Evolutionary conservation across 108 stramenopile species (phyloP), one percentile per base, ranked within the genome.

Genomic region (Cyclotella baltica): DNA sequence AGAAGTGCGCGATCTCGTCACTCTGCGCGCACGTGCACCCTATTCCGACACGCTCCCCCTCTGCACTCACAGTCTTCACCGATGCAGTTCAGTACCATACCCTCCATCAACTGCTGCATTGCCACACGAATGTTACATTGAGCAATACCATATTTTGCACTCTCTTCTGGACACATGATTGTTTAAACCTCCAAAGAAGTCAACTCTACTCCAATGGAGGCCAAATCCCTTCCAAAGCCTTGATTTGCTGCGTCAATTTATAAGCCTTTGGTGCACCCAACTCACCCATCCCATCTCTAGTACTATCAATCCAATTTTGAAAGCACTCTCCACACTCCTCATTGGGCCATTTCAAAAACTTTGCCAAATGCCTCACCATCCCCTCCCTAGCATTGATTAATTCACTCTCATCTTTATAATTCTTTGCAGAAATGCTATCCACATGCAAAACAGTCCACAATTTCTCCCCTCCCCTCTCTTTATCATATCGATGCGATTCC

Each of bases 301-400:
- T 61, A n/a, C 59, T 61, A 34, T 61, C 59, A 0, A 31, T n/a
- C 59, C 59, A 61, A 16, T 30, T 11, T 18, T 34, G 16, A 16
- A 61, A 61, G 13, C 59, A 61, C 0, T 31, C 13, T 10, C 15
- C 13, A 33, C 59, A 61, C n/a, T 34, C 33, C 4, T 4, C 33
- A 11, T 61, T 10, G 10, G 30, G 59, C 59, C 59, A 61, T n/a
- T 22, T 11, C 59, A 61, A 61, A 34, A 61, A 61, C 16, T 13
- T 61, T 1, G 59, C 59, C 13, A 61, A 13, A 61, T 61, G 13
- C 13, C 33, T 16, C 1, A 61, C 15, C 59, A 61, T 33, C 1
- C 16, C 59, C 13, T 34, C 34, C 5, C 59, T 11, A 31, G 33
- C 30, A 5, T 5, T 55, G 15, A 34, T 22, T 1, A 61, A 34